Evolutionary conservation across 1,284 basidiomycete genomes (phyloP), one percentile per base, ranked within the genome.

Genomic region (Phlebopus sp.): DNA sequence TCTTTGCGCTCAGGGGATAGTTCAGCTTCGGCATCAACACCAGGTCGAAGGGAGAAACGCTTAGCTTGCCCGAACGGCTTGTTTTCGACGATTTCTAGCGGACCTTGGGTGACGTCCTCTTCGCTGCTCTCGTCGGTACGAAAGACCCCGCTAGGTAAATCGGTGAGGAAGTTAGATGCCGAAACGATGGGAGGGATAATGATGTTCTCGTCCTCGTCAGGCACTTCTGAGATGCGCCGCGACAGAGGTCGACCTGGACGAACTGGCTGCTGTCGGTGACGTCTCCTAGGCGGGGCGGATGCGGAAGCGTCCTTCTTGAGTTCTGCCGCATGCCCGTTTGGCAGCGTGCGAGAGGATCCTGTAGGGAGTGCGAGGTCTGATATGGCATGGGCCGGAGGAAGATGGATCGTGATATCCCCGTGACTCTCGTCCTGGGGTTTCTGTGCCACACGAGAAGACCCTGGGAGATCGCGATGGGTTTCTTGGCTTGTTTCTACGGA

Each of bases 321-420:
- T 11, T 18, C 31, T 19, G 34, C 15, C 6, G 34, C n/a, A 21
- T 50, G 32, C 1, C 41, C 37, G 6, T 46, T 47, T 6, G 42
- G 18, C 31, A 30, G 32, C 32, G 38, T 23, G 45, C 43, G 42
- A 11, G 46, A 42, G 30, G 40, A 41, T 49, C 63, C 58, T 17
- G 70, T 69, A 3, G 76, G 72, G 18, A 74, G 46, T 4, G 60
- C 57, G 37, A 70, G 52, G 15, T 81, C 79, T 2, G 72, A 68
- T 40, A 82, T 79, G 19, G 79, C 67, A 50, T 85, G 82, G 2
- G 83, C 77, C 0, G 83, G 76, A 1, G 79, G 79, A 44, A 85
- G 72, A 23, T 63, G 50, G 32, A 72, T 55, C 10, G 52, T 57
- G 27, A 63, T 43, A 17, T 55, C 45, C 17, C 39, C 46, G 11